Percentiles rank a stretch among this genome's conserved stretches.
phyloP scores from a whole-genome alignment of 2,329 filamentous ascomycete genomes.

The Blumeria hordei region DNA sequence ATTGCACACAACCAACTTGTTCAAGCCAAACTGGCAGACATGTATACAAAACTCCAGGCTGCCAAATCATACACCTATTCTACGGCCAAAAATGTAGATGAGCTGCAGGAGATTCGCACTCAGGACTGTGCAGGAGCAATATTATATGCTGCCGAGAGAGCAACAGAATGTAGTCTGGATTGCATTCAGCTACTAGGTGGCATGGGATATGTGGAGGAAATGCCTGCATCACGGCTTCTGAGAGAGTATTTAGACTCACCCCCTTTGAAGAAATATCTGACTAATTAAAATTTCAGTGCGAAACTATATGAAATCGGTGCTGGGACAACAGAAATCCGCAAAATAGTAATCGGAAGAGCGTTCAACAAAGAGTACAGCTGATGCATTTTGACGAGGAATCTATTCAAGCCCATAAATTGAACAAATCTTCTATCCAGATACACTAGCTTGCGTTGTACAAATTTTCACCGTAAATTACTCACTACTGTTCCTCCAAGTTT shows the following conservation, averaged over 20 bases:
- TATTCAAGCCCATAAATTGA: no score
- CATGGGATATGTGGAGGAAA: conserved; percentile 91
- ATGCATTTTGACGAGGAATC: no score
- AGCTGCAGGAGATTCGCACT: conserved; percentile 46
- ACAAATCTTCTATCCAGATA: no score
- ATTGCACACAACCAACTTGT: conserved; percentile 84
- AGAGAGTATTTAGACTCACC: conserved; percentile 23
- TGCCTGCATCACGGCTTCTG: conserved; percentile 66
- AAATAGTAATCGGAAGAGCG: conserved; percentile 63
- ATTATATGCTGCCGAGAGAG: conserved; percentile 73
- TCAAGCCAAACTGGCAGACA: conserved; percentile 81
- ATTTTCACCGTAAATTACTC: no score
- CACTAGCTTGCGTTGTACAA: no score
- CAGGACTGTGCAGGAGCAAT: conserved; percentile 92
- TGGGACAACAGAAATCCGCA: conserved; percentile 76
- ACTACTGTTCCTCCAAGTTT: no score
- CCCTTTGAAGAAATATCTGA: background rate
- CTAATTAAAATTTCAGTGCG: conserved; percentile 23
- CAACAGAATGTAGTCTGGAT: conserved; percentile 67
- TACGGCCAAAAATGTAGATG: conserved; percentile 60
- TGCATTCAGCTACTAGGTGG: conserved; percentile 82
- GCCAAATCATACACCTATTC: conserved; percentile 69
- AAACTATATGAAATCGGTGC: conserved; percentile 91
- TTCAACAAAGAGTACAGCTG: conserved; percentile 14
- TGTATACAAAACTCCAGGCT: conserved; percentile 85